These are phyloP conservation scores for Podospora tetraspora DNA, from an alignment of 495 filamentous ascomycete genomes.

Conservation along the genomic window DNA sequence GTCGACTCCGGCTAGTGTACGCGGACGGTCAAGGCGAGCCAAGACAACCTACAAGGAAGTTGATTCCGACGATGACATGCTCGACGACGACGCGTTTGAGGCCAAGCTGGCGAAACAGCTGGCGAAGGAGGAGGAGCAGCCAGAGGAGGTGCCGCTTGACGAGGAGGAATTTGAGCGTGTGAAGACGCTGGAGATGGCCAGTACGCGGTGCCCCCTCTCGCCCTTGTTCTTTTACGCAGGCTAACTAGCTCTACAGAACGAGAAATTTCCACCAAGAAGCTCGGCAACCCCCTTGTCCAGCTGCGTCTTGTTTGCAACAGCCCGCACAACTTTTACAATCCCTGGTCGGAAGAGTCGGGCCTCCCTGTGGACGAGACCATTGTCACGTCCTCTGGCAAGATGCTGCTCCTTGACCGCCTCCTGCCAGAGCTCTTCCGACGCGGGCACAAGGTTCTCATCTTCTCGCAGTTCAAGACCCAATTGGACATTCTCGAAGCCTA, in stretches of 20 bases:
- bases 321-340: slow-evolving; percentile 95
- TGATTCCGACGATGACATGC: slow-evolving; percentile 61
- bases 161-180: slow-evolving; percentile 62
- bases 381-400: slow-evolving; percentile 84
- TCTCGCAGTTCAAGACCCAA: slow-evolving; percentile 93
- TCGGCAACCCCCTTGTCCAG: slow-evolving; percentile 92
- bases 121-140: slow-evolving; percentile 50
- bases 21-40: slow-evolving; percentile 36
- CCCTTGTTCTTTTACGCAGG: neutral
- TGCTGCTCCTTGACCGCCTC: slow-evolving; percentile 86
- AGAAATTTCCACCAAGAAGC: slow-evolving; percentile 84
- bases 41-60: slow-evolving; percentile 45
- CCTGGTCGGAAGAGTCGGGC: slow-evolving; percentile 57
- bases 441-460: slow-evolving; percentile 88
- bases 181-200: slow-evolving; percentile 72
- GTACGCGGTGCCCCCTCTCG: slow-evolving; percentile 38
- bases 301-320: slow-evolving; percentile 87
- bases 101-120: slow-evolving; percentile 58
- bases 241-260: slow-evolving; percentile 47
- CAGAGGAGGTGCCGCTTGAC: slow-evolving; percentile 34
- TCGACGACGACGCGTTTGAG: slow-evolving; percentile 72
- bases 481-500: slow-evolving; percentile 89
- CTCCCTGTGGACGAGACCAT: slow-evolving; percentile 66
- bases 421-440: slow-evolving; percentile 68
- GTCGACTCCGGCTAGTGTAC: slow-evolving; percentile 60